Evolutionary conservation across 306 rosid species (phyloP).

Genomic region (Glycine tomentella): DNA sequence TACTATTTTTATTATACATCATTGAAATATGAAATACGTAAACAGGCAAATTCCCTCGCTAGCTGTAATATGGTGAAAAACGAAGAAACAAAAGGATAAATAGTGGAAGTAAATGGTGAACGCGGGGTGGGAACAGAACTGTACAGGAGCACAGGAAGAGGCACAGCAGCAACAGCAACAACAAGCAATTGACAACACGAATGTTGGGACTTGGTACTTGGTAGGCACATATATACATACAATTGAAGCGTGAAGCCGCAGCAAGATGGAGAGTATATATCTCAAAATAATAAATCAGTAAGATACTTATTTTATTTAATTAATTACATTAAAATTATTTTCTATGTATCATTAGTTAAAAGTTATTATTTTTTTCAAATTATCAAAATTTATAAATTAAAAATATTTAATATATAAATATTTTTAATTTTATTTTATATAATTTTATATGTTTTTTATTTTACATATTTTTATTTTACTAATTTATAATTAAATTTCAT

Average conservation of each 20-base stretch:
- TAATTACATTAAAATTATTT: too few relatives aligned
- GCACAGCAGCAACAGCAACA: not conserved
- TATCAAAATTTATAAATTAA: too few relatives aligned
- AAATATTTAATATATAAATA: too few relatives aligned
- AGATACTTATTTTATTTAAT: too few relatives aligned
- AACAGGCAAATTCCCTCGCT: not conserved
- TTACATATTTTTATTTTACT: too few relatives aligned
- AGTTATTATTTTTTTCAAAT: too few relatives aligned
- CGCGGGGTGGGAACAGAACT: constrained; percentile 35
- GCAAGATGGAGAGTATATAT: not conserved
- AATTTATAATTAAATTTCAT: too few relatives aligned
- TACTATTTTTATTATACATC: too few relatives aligned
- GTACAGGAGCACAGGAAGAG: not conserved
- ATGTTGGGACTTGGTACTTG: constrained; percentile 25
- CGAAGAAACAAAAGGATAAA: too few relatives aligned
- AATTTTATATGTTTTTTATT: too few relatives aligned
- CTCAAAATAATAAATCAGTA: not conserved
- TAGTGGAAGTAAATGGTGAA: not conserved
- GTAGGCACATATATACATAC: not conserved
- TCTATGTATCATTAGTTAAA: too few relatives aligned
- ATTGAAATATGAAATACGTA: constrained; percentile 9
- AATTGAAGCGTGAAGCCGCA: not conserved
- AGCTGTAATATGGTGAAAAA: not conserved
- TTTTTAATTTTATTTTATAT: too few relatives aligned
- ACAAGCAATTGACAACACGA: constrained; percentile 42